These are phyloP conservation scores for Hyphopichia burtonii DNA, from an alignment of 1,139 yeast species.

Conservation along the genomic window DNA sequence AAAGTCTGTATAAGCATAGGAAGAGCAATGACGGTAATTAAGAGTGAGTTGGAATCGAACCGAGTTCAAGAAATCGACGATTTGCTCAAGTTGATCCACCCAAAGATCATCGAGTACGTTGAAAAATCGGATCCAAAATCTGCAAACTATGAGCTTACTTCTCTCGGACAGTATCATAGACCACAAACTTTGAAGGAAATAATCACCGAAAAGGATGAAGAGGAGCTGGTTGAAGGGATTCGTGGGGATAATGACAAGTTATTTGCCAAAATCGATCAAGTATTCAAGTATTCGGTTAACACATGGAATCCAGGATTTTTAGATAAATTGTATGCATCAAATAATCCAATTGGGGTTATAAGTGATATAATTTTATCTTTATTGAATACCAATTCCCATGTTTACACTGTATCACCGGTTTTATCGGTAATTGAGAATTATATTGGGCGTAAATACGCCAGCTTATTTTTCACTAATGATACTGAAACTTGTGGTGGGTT, in stretches of 20 bases:
- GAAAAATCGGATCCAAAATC: slow-evolving; percentile 34
- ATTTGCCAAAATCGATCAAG: slow-evolving; percentile 51
- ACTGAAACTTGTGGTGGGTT: slow-evolving; percentile 69
- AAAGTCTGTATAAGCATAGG: too few species aligned
- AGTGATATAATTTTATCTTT: slow-evolving; percentile 69
- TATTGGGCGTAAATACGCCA: slow-evolving; percentile 68
- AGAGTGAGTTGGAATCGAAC: slow-evolving; percentile 28
- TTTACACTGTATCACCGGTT: slow-evolving; percentile 83
- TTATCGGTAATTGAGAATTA: slow-evolving; percentile 72
- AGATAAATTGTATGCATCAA: slow-evolving; percentile 82
- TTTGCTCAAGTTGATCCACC: slow-evolving; percentile 32
- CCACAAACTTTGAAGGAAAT: slow-evolving; percentile 32
- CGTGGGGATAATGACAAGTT: slow-evolving; percentile 26
- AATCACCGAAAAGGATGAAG: slow-evolving; percentile 14
- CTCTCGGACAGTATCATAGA: slow-evolving; percentile 40
- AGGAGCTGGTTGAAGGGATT: slow-evolving; percentile 17
- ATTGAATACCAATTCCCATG: slow-evolving; percentile 82
- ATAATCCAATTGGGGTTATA: slow-evolving; percentile 80
- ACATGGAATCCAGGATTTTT: slow-evolving; percentile 88
- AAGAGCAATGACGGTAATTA: slow-evolving; percentile 4
- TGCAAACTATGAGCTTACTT: slow-evolving; percentile 21
- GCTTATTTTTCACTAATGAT: slow-evolving; percentile 49
- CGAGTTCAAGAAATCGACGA: slow-evolving; percentile 40
- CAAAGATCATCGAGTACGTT: slow-evolving; percentile 36
- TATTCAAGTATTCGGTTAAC: slow-evolving; percentile 68